These are phyloP conservation scores for Chlorella vulgaris DNA, from an alignment of 139 green algal genomes.

Conservation along the genomic window DNA sequence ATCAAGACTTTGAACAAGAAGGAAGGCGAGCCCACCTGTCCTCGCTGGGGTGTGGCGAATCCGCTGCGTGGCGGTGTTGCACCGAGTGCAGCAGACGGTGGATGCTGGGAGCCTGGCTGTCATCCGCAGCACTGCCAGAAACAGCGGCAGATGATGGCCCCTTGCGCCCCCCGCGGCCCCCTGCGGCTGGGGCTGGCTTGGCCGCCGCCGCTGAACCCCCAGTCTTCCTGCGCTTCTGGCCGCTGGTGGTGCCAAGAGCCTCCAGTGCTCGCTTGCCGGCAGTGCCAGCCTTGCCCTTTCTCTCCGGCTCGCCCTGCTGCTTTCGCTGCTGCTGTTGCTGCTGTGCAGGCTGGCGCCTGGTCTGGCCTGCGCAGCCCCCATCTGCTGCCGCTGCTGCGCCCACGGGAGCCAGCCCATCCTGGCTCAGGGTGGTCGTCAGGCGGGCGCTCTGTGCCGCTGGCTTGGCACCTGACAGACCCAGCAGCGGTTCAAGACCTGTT, in stretches of 20 bases:
- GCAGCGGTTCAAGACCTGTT: background rate
- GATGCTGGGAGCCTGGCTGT: slow-evolving; percentile 15
- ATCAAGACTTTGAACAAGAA: no score
- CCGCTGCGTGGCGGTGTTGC: background rate
- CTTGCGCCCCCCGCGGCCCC: background rate
- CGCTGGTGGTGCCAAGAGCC: background rate
- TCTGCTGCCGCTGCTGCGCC: background rate
- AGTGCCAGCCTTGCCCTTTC: background rate
- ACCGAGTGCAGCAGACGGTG: slow-evolving; percentile 26
- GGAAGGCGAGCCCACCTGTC: background rate
- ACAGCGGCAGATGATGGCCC: background rate
- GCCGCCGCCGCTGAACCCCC: background rate
- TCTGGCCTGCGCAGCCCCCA: background rate
- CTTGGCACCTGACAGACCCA: background rate
- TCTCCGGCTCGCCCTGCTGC: background rate
- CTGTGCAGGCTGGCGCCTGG: background rate
- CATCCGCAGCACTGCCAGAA: background rate
- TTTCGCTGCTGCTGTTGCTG: background rate
- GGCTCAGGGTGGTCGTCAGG: slow-evolving; percentile 21
- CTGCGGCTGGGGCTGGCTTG: background rate
- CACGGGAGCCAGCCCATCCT: slow-evolving; percentile 5
- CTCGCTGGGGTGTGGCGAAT: background rate
- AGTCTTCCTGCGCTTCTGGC: slow-evolving; percentile 8
- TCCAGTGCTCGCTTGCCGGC: background rate
- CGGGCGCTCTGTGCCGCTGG: background rate